phyloP scores from a whole-genome alignment of 2,329 filamentous ascomycete genomes.

The Exophiala viscosa region DNA sequence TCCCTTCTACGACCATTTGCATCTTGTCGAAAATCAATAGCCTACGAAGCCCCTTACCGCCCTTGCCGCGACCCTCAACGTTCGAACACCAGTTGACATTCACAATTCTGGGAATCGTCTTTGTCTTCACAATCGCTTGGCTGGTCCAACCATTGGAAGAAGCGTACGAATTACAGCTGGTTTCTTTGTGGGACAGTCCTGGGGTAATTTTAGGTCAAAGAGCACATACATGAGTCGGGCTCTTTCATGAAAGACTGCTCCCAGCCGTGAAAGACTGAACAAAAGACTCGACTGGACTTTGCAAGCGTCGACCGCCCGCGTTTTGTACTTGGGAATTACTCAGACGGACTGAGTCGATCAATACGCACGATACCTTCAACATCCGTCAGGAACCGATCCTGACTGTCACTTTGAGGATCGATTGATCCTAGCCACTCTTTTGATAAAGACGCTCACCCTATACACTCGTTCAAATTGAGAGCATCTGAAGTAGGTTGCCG shows the following conservation, averaged over 20 bases:
- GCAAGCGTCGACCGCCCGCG: neutral
- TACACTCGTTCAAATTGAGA: slow-evolving; percentile 22
- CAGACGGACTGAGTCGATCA: neutral
- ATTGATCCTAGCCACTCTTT: slow-evolving; percentile 28
- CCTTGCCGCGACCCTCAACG: slow-evolving; percentile 1
- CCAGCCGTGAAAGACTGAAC: slow-evolving; percentile 8
- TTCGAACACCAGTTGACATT: neutral
- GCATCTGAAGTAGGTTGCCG: slow-evolving; percentile 7
- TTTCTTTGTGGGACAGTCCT: slow-evolving; percentile 15
- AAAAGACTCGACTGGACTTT: slow-evolving; percentile 3
- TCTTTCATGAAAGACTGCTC: slow-evolving; percentile 5
- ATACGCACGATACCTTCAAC: neutral
- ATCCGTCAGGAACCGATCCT: slow-evolving; percentile 9
- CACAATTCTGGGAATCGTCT: slow-evolving; percentile 6
- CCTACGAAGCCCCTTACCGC: neutral
- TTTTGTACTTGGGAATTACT: neutral
- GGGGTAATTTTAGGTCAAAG: slow-evolving; percentile 20
- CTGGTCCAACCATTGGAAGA: slow-evolving; percentile 22
- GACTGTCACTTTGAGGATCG: slow-evolving; percentile 15
- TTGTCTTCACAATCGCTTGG: slow-evolving; percentile 21
- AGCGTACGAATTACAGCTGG: slow-evolving; percentile 2
- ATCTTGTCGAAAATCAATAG: slow-evolving; percentile 1
- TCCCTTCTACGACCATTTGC: slow-evolving; percentile 3
- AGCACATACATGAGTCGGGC: slow-evolving; percentile 10
- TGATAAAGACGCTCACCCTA: slow-evolving; percentile 18